A percentile compares a stretch with the other conserved stretches of the same genome.
These are phyloP conservation scores for Phytophthora sp. DNA, from an alignment of 352 stramenopile genomes.

Conservation along the genomic window DNA sequence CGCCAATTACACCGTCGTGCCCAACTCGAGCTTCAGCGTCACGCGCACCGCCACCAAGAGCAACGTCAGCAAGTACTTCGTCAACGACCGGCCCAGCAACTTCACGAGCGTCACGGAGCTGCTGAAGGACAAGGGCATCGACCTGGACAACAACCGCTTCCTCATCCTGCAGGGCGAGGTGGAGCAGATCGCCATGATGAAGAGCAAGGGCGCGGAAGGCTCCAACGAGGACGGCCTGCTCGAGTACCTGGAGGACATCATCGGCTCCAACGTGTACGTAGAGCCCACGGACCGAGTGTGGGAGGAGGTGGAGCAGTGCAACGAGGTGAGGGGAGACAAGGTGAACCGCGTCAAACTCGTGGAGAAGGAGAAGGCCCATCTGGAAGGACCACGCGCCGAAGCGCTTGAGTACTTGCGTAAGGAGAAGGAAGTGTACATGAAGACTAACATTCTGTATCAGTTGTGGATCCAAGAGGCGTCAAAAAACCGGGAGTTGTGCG, in stretches of 20 bases:
- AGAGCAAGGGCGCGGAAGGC: conserved; percentile 94
- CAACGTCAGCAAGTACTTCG: conserved; percentile 98
- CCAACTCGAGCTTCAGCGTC: conserved; percentile 92
- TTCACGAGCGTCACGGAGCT: conserved; percentile 96
- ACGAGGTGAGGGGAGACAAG: conserved; percentile 92
- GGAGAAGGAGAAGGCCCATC: conserved; percentile 96
- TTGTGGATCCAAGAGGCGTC: conserved; percentile 87
- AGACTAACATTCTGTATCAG: conserved; percentile 98
- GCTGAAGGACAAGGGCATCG: conserved; percentile 95
- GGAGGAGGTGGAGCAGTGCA: conserved; percentile 94
- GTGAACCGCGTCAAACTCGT: conserved; percentile 98
- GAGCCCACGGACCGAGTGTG: conserved; percentile 93
- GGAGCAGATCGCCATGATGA: conserved; percentile 99
- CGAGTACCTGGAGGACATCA: conserved; percentile 99
- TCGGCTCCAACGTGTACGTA: conserved; percentile 98
- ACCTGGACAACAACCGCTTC: conserved; percentile 99
- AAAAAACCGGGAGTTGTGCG: conserved; percentile 77
- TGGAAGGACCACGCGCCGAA: conserved; percentile 95
- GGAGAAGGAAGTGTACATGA: conserved; percentile 95
- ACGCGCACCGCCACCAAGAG: conserved; percentile 93
- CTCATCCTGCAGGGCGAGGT: conserved; percentile 97
- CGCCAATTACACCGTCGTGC: conserved; percentile 94
- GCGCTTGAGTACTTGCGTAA: conserved; percentile 95
- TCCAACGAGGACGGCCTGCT: conserved; percentile 97
- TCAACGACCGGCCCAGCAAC: conserved; percentile 93